Percentiles rank a stretch among this genome's conserved stretches.
These are phyloP conservation scores for Pseudozyma flocculosa DNA, from an alignment of 1,284 basidiomycete species.

Conservation along the genomic window DNA sequence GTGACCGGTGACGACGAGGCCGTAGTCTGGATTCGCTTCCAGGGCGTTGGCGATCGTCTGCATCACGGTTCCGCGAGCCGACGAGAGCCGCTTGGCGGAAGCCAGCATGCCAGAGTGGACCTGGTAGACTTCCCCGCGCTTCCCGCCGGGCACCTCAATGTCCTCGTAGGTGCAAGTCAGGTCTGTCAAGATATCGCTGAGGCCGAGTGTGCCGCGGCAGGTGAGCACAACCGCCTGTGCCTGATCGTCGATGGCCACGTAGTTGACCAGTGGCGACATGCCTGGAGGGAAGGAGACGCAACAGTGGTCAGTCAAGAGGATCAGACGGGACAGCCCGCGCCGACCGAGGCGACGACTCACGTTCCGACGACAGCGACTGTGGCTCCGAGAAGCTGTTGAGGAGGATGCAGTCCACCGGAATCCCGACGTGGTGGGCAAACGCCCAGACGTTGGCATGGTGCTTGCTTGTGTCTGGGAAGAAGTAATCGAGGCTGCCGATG, in stretches of 20 bases:
- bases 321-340: no score
- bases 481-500: constrained; percentile 60
- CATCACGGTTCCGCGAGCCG: constrained; percentile 60
- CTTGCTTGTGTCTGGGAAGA: constrained; percentile 61
- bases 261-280: constrained; percentile 61
- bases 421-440: constrained; percentile 60
- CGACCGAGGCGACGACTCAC: no score
- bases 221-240: constrained; percentile 61
- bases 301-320: no score
- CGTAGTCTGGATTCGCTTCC: constrained; percentile 60
- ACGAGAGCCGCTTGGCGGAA: constrained; percentile 59
- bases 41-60: constrained; percentile 60
- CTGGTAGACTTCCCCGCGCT: constrained; percentile 58
- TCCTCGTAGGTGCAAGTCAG: constrained; percentile 62
- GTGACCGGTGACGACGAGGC: constrained; percentile 62
- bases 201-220: constrained; percentile 62
- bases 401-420: constrained; percentile 61
- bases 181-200: constrained; percentile 63
- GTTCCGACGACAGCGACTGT: constrained; percentile 28
- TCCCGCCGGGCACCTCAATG: constrained; percentile 59
- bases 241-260: constrained; percentile 61
- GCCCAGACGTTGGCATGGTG: constrained; percentile 62
- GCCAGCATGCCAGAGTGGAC: constrained; percentile 63
- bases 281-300: constrained; percentile 8
- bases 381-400: constrained; percentile 61